Percentiles rank a stretch among this genome's conserved stretches.
These are phyloP conservation scores for Aspergillus wentii DNA, from an alignment of 495 filamentous ascomycete species.

Conservation along the genomic window DNA sequence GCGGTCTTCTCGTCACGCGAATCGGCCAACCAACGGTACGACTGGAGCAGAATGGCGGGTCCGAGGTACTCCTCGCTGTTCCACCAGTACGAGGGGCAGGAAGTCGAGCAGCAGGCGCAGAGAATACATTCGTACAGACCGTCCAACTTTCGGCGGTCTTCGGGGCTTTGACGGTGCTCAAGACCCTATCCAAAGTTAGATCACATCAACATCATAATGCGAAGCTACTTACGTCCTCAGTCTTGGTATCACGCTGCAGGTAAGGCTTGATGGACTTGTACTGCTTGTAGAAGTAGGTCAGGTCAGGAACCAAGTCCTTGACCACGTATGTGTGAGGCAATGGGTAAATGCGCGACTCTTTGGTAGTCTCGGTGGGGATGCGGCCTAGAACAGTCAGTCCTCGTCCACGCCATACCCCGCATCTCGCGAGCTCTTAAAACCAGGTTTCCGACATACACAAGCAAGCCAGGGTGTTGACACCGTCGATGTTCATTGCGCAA, in stretches of 20 bases:
- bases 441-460: conserved; percentile 66
- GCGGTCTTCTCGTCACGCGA: conserved; percentile 82
- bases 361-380: conserved; percentile 75
- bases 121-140: conserved; percentile 99
- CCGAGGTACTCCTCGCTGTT: conserved; percentile 97
- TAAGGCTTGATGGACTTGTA: conserved; percentile 99
- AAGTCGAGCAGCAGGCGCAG: conserved; percentile 98
- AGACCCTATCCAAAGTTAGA: conserved; percentile 55
- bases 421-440: too few relatives aligned
- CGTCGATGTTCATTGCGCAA: conserved; percentile 99
- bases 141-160: conserved; percentile 92
- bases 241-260: conserved; percentile 77
- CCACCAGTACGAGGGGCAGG: conserved; percentile 99
- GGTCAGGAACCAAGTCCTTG: conserved; percentile 95
- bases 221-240: conserved; percentile 61
- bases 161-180: conserved; percentile 84
- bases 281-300: conserved; percentile 99
- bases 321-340: conserved; percentile 98
- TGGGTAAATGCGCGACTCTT: conserved; percentile 93
- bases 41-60: conserved; percentile 91
- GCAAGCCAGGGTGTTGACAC: conserved; percentile 93
- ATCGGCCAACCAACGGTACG: conserved; percentile 94
- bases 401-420: too few relatives aligned
- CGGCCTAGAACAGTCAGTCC: conserved; percentile 63
- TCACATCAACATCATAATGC: not conserved